These are phyloP conservation scores for Chlamydomonas applanata DNA, from an alignment of 139 green algal genomes.

Conservation along the genomic window DNA sequence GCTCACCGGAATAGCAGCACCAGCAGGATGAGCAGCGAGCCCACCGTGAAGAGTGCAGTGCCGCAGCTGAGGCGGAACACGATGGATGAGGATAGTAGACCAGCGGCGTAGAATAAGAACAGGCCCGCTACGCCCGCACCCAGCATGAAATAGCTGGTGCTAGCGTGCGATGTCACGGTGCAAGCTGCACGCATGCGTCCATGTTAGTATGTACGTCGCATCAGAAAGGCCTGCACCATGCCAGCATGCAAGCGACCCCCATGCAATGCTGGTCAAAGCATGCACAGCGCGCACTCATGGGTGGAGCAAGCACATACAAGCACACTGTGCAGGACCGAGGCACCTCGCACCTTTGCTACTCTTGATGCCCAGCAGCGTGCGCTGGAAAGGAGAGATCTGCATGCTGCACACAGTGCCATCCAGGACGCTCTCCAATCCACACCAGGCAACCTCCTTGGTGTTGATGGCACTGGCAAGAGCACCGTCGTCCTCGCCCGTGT, in stretches of 20 bases:
- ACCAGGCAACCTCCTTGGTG: slow-evolving; percentile 18
- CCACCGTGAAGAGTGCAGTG: slow-evolving; percentile 17
- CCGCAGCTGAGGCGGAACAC: slow-evolving; percentile 27
- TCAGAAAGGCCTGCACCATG: too few relatives aligned
- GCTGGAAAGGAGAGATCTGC: slow-evolving; percentile 22
- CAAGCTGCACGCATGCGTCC: slow-evolving; percentile 1
- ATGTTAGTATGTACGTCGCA: too few relatives aligned
- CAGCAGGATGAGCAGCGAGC: slow-evolving; percentile 19
- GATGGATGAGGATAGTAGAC: slow-evolving; percentile 8
- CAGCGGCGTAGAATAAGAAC: slow-evolving; percentile 9
- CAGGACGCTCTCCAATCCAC: slow-evolving; percentile 5
- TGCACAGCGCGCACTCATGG: too few relatives aligned
- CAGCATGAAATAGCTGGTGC: slow-evolving; percentile 10
- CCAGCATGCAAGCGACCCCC: too few relatives aligned
- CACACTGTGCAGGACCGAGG: too few relatives aligned
- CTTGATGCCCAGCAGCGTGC: slow-evolving; percentile 16
- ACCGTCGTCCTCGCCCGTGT: background rate
- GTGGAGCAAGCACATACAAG: too few relatives aligned
- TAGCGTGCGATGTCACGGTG: background rate
- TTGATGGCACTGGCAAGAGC: background rate
- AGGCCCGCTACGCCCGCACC: background rate
- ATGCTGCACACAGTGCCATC: slow-evolving; percentile 2
- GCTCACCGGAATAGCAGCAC: slow-evolving; percentile 18
- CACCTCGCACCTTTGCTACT: slow-evolving; percentile 4
- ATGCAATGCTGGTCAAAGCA: too few relatives aligned